A percentile compares a stretch with the other conserved stretches of the same genome.
phyloP scores from a whole-genome alignment of 2,329 filamentous ascomycete species.

The Neonectria sp. region DNA sequence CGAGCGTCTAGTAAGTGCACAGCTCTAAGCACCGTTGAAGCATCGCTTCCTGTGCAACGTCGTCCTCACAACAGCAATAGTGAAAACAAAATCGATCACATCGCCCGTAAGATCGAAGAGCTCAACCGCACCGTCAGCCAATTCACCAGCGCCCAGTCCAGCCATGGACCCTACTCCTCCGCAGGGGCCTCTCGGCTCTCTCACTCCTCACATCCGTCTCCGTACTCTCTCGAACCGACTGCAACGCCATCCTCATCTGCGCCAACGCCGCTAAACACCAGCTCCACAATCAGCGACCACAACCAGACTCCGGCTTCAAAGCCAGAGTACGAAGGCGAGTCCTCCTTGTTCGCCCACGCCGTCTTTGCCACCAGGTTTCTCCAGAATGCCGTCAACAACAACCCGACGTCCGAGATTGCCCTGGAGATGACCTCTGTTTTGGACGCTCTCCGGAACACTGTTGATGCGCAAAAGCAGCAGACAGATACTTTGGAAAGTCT shows the following conservation, averaged over 20 bases:
- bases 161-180: not conserved
- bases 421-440: conserved; percentile 40
- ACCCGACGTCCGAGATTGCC: conserved; percentile 29
- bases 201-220: not conserved
- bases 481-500: conserved; percentile 17
- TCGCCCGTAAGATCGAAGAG: conserved; percentile 33
- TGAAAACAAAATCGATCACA: conserved; percentile 34
- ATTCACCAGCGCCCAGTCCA: conserved; percentile 8
- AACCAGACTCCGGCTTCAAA: conserved; percentile 15
- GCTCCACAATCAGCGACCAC: not conserved
- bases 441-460: conserved; percentile 27
- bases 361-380: conserved; percentile 43
- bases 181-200: not conserved
- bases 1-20: conserved; percentile 35
- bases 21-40: not conserved
- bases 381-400: conserved; percentile 39
- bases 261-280: conserved; percentile 19
- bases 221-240: not conserved
- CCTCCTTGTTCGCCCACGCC: conserved; percentile 38
- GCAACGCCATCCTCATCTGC: conserved; percentile 11
- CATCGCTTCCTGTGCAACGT: not conserved
- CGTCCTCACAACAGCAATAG: conserved; percentile 5
- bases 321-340: conserved; percentile 40
- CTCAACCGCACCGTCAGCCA: conserved; percentile 23
- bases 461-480: conserved; percentile 33